A percentile compares a stretch with the other conserved stretches of the same genome.
phyloP scores from a whole-genome alignment of 345 rosid species.

The Brassica rapa region DNA sequence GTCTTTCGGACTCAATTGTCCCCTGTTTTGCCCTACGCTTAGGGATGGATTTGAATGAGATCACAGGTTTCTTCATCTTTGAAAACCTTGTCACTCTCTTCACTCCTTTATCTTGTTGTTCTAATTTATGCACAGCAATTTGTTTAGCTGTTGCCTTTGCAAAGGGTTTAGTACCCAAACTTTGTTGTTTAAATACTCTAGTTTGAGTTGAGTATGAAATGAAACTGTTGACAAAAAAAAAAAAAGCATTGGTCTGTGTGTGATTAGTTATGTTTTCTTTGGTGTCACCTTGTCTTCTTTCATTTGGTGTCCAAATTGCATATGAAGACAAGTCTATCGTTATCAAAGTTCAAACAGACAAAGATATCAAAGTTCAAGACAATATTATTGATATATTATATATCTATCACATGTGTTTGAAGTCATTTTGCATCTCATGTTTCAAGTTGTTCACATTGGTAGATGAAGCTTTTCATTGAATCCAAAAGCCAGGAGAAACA shows the following conservation, averaged over 20 bases:
- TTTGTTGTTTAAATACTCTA: too few relatives aligned
- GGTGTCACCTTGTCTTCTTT: constrained; percentile 30
- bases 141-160: too few relatives aligned
- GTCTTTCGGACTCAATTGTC: too few relatives aligned
- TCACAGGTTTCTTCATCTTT: too few relatives aligned
- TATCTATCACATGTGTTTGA: constrained; percentile 15
- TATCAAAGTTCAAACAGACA: constrained; percentile 24
- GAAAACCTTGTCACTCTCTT: too few relatives aligned
- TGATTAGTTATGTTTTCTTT: constrained; percentile 14
- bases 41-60: too few relatives aligned
- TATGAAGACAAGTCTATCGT: constrained; percentile 15
- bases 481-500: constrained; percentile 13
- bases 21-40: too few relatives aligned
- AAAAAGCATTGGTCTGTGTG: constrained; percentile 29
- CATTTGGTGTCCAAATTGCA: constrained; percentile 27
- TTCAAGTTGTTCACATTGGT: constrained; percentile 25
- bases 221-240: too few relatives aligned
- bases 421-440: constrained; percentile 17
- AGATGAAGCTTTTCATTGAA: constrained; percentile 1
- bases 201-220: too few relatives aligned
- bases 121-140: too few relatives aligned
- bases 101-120: too few relatives aligned
- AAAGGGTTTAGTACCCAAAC: too few relatives aligned
- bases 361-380: constrained; percentile 20
- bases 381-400: background rate